These are phyloP conservation scores for Pythium grandisporangium DNA, from an alignment of 352 stramenopile species.

Conservation along the genomic window DNA sequence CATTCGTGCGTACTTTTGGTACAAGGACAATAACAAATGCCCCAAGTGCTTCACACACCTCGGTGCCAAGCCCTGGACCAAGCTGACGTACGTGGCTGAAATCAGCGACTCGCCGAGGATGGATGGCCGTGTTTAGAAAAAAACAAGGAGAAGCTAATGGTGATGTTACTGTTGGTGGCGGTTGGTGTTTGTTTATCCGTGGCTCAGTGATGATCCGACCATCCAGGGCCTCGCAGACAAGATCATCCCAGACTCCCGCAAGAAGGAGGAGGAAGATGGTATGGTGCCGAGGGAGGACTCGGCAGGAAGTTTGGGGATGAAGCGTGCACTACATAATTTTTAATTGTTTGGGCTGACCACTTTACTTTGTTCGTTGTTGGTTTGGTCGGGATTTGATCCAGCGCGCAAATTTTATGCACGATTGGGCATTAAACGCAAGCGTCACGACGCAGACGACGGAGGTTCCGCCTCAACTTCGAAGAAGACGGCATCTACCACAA, in stretches of 20 bases:
- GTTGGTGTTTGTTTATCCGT: too few relatives aligned
- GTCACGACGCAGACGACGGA: background rate
- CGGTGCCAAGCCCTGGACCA: conserved; percentile 35
- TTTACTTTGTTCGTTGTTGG: too few relatives aligned
- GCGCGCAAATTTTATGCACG: conserved; percentile 28
- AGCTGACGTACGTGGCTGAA: conserved; percentile 43
- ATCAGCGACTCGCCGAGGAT: conserved; percentile 2
- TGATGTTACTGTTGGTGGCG: too few relatives aligned
- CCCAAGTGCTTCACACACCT: conserved; percentile 35
- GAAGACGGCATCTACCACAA: background rate
- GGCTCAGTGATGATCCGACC: conserved; percentile 32
- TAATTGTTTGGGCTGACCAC: too few relatives aligned
- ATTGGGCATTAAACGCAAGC: conserved; percentile 53
- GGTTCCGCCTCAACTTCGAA: background rate
- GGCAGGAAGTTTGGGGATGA: background rate
- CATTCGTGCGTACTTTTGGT: conserved; percentile 33
- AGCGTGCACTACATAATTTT: too few relatives aligned
- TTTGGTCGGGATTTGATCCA: conserved; percentile 4
- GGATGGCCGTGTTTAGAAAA: background rate
- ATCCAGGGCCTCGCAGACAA: conserved; percentile 48
- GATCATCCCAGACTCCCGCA: conserved; percentile 29
- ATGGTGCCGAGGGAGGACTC: background rate
- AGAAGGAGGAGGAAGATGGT: conserved; percentile 36
- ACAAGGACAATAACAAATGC: conserved; percentile 21
- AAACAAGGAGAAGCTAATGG: too few relatives aligned